phyloP scores from a whole-genome alignment of 306 rosid species.

The Fragaria nilgerrensis region DNA sequence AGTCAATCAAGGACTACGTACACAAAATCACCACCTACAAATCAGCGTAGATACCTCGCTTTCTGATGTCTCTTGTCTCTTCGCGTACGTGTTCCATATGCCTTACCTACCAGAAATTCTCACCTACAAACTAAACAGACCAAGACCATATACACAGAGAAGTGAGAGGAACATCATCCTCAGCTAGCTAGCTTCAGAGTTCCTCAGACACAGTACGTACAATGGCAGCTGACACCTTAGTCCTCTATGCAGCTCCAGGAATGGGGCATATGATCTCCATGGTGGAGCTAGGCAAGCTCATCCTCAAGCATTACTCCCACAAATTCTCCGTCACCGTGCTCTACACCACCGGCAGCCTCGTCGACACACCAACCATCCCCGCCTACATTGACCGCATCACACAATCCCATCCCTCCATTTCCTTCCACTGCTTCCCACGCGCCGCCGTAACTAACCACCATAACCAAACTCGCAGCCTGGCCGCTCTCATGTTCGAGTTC shows the following conservation, averaged over 20 bases:
- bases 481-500: conserved; percentile 6
- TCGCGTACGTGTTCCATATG: too few relatives aligned
- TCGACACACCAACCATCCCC: conserved; percentile 10
- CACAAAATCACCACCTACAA: too few relatives aligned
- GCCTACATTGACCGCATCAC: conserved; percentile 23
- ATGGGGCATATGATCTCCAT: conserved; percentile 35
- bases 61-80: too few relatives aligned
- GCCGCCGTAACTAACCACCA: not conserved
- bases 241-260: conserved; percentile 33
- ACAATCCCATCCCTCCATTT: conserved; percentile 28
- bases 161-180: too few relatives aligned
- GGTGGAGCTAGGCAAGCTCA: conserved; percentile 43
- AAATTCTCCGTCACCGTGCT: conserved; percentile 32
- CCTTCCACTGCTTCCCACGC: conserved; percentile 32
- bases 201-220: too few relatives aligned
- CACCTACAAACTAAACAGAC: too few relatives aligned
- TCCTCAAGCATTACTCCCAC: conserved; percentile 14
- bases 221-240: conserved; percentile 11
- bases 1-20: too few relatives aligned
- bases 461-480: not conserved
- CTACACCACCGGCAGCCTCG: conserved; percentile 6
- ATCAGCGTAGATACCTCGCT: too few relatives aligned
- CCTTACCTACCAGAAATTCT: too few relatives aligned
- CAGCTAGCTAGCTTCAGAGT: too few relatives aligned
- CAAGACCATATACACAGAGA: too few relatives aligned